Evolutionary conservation across 352 stramenopile genomes (phyloP).

Genomic region (Vaucheria bursata): DNA sequence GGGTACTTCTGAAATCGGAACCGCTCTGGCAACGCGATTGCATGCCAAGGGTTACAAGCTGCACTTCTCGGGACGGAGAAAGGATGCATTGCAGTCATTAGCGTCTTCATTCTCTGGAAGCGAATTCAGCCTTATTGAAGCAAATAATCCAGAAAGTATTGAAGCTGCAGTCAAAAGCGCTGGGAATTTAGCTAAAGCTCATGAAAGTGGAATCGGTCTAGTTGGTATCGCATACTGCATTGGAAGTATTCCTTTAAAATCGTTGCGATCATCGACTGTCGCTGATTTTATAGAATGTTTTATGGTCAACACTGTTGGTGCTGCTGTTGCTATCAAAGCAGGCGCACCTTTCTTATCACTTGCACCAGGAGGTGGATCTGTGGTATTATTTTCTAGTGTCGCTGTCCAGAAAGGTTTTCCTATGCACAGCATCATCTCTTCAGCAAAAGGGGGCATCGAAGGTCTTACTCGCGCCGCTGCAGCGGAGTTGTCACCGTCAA

Average conservation of each 20-base stretch:
- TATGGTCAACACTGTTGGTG: conserved; percentile 37
- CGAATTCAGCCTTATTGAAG: conserved; percentile 8
- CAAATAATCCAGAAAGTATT: conserved; percentile 2
- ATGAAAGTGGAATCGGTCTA: background rate
- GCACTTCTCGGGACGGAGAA: background rate
- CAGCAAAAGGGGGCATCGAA: conserved; percentile 37
- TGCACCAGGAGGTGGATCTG: conserved; percentile 9
- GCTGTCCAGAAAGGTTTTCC: conserved; percentile 32
- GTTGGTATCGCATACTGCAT: conserved; percentile 28
- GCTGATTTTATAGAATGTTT: conserved; percentile 28
- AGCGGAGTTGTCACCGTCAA: conserved; percentile 34
- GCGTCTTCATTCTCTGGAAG: background rate
- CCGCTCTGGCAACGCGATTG: background rate
- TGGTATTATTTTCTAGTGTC: conserved; percentile 47
- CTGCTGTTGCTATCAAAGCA: conserved; percentile 36
- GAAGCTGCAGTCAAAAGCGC: conserved; percentile 12
- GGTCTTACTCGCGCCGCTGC: conserved; percentile 36
- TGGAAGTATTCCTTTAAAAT: conserved; percentile 44
- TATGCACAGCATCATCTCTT: conserved; percentile 40
- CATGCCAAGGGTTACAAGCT: background rate
- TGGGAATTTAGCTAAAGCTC: background rate
- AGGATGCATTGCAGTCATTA: background rate
- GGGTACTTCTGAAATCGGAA: background rate
- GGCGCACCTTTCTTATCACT: conserved; percentile 13
- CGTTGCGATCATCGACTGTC: conserved; percentile 22